Percentiles rank a stretch among this genome's conserved stretches.
phyloP scores from a whole-genome alignment of 164 flowering plant genomes.

The Aristolochia contorta region DNA sequence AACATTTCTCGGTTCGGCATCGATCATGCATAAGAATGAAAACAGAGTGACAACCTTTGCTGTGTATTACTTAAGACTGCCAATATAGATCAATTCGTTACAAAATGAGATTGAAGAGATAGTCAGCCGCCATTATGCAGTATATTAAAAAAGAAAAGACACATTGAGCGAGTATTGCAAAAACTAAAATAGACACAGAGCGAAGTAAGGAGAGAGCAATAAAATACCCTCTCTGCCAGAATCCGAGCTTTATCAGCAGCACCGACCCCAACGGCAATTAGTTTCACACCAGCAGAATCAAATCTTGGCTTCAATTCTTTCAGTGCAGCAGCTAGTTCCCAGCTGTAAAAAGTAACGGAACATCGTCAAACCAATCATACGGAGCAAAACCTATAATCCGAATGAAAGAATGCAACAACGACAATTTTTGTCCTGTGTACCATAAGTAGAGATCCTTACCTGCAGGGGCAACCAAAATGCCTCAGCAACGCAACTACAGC shows the following conservation, averaged over 20 bases:
- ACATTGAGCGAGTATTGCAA: no score
- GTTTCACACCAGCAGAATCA: slow-evolving; percentile 76
- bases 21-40: no score
- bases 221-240: slow-evolving; percentile 61
- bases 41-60: no score
- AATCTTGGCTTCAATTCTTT: slow-evolving; percentile 59
- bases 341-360: slow-evolving; percentile 28
- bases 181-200: background rate
- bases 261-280: slow-evolving; percentile 93
- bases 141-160: background rate
- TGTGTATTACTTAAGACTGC: no score
- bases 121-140: background rate
- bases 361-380: slow-evolving; percentile 1
- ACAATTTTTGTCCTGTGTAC: background rate
- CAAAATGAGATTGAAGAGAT: no score
- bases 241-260: slow-evolving; percentile 77
- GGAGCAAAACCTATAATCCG: background rate
- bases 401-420: background rate
- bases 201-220: background rate
- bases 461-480: slow-evolving; percentile 88
- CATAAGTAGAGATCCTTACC: slow-evolving; percentile 30
- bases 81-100: no score
- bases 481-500: slow-evolving; percentile 91
- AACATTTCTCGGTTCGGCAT: no score
- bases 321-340: slow-evolving; percentile 78